phyloP scores from a whole-genome alignment of 2,329 filamentous ascomycete genomes.

The Venturia oleaginea region DNA sequence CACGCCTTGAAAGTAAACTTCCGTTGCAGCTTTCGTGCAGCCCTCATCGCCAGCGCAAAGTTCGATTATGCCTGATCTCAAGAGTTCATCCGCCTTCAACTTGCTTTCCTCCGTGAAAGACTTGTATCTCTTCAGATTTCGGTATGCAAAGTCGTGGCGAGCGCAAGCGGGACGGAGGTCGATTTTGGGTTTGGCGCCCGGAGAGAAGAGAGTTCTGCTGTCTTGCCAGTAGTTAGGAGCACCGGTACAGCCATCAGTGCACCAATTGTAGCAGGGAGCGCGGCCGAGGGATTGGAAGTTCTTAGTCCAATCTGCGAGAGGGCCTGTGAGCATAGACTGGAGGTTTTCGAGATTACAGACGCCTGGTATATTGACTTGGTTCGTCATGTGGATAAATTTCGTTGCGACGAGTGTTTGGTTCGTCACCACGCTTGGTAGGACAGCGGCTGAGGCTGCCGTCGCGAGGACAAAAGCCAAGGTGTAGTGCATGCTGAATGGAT shows the following conservation, averaged over 20 bases:
- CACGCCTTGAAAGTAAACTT: neutral
- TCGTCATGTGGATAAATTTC: too few relatives aligned
- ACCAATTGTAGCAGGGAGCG: slow-evolving; percentile 13
- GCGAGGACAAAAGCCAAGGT: neutral
- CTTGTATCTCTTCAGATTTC: slow-evolving; percentile 9
- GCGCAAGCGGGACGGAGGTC: slow-evolving; percentile 13
- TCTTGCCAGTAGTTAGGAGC: slow-evolving; percentile 5
- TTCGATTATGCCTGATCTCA: slow-evolving; percentile 9
- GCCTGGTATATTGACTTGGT: neutral
- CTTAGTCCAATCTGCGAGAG: neutral
- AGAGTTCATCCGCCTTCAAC: slow-evolving; percentile 3
- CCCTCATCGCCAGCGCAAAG: slow-evolving; percentile 1
- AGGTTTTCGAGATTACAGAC: neutral
- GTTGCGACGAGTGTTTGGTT: neutral
- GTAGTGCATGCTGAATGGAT: neutral
- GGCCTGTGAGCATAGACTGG: neutral
- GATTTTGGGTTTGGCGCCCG: neutral
- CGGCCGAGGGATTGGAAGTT: neutral
- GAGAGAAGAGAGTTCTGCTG: neutral
- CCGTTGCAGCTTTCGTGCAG: neutral
- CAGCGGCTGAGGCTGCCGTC: neutral
- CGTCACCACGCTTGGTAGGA: neutral
- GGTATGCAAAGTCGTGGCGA: slow-evolving; percentile 16
- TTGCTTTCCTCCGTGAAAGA: slow-evolving; percentile 7
- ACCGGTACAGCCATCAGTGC: neutral